A percentile compares a stretch with the other conserved stretches of the same genome.
Conservation (phyloP, 345 rosid genomes). For the Populus alba region DNA sequence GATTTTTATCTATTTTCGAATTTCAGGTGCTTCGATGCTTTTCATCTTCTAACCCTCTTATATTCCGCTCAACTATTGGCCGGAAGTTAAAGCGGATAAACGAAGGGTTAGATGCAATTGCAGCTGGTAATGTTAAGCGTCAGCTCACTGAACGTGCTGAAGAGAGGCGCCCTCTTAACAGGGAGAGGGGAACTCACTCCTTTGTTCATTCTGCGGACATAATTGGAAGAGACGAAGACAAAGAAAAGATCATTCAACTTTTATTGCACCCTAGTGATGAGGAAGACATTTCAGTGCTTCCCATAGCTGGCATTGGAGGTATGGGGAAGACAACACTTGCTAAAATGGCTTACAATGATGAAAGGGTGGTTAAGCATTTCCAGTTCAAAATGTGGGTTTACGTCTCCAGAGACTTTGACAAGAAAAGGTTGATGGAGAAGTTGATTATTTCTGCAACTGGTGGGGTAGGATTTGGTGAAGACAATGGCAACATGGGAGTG, state of each 20-base stretch:
- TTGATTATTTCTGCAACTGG: background rate
- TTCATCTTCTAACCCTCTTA: background rate
- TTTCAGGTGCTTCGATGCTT: constrained; percentile 10
- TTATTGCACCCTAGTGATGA: background rate
- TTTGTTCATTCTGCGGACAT: background rate
- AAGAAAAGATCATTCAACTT: background rate
- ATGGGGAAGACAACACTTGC: constrained; percentile 7
- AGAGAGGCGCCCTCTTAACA: background rate
- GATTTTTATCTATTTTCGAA: too few species aligned
- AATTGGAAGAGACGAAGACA: background rate
- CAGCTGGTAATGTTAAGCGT: background rate
- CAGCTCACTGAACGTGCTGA: background rate
- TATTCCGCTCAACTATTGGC: background rate
- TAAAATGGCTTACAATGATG: background rate
- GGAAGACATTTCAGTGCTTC: background rate
- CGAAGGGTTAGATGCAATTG: background rate
- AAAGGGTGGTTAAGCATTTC: background rate
- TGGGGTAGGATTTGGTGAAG: background rate
- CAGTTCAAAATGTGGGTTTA: background rate
- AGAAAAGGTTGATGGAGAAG: background rate
- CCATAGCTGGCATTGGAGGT: constrained; percentile 22
- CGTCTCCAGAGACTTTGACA: background rate
- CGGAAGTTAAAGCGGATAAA: background rate
- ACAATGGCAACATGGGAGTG: background rate
- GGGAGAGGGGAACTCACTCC: background rate